These are phyloP conservation scores for Metschnikowia kunwiensis DNA, from an alignment of 805 yeast species.

Conservation along the genomic window DNA sequence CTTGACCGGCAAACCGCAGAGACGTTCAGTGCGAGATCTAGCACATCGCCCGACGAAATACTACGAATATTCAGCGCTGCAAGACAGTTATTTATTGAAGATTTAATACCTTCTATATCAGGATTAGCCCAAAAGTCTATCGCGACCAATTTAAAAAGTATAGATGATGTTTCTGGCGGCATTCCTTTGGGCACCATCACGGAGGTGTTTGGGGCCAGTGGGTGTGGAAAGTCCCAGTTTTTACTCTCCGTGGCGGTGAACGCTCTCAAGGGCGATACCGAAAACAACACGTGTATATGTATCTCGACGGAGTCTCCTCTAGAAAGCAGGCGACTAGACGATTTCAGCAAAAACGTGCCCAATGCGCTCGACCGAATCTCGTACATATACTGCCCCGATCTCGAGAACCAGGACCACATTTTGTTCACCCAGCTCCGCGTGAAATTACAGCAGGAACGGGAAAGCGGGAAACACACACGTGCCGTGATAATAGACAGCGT, in stretches of 20 bases:
- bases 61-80: conserved; percentile 1
- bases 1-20: conserved; percentile 2
- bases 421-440: conserved; percentile 66
- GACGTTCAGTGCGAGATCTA: conserved; percentile 6
- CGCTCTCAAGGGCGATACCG: background rate
- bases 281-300: conserved; percentile 41
- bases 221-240: conserved; percentile 84
- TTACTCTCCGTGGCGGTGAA: conserved; percentile 55
- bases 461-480: conserved; percentile 37
- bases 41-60: conserved; percentile 5
- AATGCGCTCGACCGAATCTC: conserved; percentile 38
- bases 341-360: conserved; percentile 7
- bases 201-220: conserved; percentile 81
- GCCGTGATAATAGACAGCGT: conserved; percentile 76
- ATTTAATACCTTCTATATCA: background rate
- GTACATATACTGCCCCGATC: conserved; percentile 59
- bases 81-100: background rate
- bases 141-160: conserved; percentile 8
- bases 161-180: conserved; percentile 15
- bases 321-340: conserved; percentile 57
- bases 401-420: conserved; percentile 73
- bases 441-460: conserved; percentile 25
- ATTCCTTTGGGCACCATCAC: conserved; percentile 31
- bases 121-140: background rate
- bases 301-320: conserved; percentile 76